These are phyloP conservation scores for Phoma sp. DNA, from an alignment of 2,329 filamentous ascomycete species.

Conservation along the genomic window DNA sequence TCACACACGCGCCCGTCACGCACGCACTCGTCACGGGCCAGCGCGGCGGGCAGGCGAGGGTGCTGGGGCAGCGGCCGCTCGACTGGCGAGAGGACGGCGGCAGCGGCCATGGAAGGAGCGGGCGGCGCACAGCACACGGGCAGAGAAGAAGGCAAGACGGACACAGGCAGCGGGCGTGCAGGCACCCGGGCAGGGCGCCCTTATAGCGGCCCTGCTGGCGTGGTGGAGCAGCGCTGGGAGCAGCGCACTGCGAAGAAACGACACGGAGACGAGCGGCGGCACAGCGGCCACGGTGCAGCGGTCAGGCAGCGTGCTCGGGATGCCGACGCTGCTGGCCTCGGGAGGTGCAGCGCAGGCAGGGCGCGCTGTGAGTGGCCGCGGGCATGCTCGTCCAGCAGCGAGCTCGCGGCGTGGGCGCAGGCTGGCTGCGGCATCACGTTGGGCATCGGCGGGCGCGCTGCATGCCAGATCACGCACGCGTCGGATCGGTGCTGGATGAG, in stretches of 20 bases:
- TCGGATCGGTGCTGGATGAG: background rate
- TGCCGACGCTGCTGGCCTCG: conserved; percentile 23
- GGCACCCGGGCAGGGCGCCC: background rate
- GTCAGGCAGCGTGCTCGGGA: conserved; percentile 15
- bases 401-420: too few species aligned
- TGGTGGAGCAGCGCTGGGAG: background rate
- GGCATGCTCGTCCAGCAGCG: too few species aligned
- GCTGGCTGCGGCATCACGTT: conserved; percentile 2
- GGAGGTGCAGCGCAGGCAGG: background rate
- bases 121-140: background rate
- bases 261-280: conserved; percentile 20
- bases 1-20: too few species aligned
- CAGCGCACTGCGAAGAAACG: conserved; percentile 21
- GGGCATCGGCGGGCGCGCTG: background rate
- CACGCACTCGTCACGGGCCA: conserved; percentile 5
- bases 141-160: background rate
- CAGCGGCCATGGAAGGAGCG: background rate
- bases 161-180: background rate
- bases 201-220: conserved; percentile 13
- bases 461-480: conserved; percentile 12
- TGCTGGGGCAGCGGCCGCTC: background rate
- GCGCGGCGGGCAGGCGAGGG: background rate
- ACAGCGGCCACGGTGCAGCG: conserved; percentile 6
- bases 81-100: background rate
- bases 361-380: background rate